Evolutionary conservation across 805 yeast species (phyloP), one percentile per base, ranked within the genome.

Genomic region (Candida silvatica): DNA sequence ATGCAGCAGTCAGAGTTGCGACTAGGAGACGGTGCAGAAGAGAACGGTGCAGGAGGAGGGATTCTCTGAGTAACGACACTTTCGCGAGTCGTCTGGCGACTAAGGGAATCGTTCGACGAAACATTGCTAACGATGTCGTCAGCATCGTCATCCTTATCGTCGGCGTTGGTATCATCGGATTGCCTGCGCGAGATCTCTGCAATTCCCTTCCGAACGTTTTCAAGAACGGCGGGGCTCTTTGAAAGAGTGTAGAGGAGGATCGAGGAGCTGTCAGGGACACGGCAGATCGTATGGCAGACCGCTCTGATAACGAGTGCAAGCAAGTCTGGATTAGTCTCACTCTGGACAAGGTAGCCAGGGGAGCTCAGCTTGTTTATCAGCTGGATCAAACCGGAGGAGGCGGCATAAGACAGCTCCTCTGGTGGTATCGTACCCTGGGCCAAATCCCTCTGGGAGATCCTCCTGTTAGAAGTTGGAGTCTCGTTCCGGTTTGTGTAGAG

Each of bases 261-360:
- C 37, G 76, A 54, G 2, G 80, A 69, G 20, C 74, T 72, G 17
- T 55, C 54, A 5, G 75, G 77, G 43, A 62, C 49, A 31, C 75
- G 64, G n/a, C 69, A 51, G 3, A 72, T 57, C 4, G 76, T 64
- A 17, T 70, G 71, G 32, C 77, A 64, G 3, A 79, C 51, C 2
- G 81, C 59, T 35, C 82, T 61, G 4, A 80, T 42, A n/a, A 81
- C 27, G 9, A 81, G 51, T 0, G 87, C 78, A 20, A 81, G 49
- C 26, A 71, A 49, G 42, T 79, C 85, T 6, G 74, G 49, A 36
- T 61, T 45, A 8, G 64, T 47, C 5, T 15, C 12, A 32, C 57
- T 56, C n/a, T 56, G 67, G 4, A 52, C 41, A 22, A 73, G 43
- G 36, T 64, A 64, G 2, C 41, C 39, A 25, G 51, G 42, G 3